Percentiles rank a stretch among this genome's conserved stretches.
Evolutionary conservation across 352 stramenopile species (phyloP).

Genomic region (Thalassiosira livingstoniorum): DNA sequence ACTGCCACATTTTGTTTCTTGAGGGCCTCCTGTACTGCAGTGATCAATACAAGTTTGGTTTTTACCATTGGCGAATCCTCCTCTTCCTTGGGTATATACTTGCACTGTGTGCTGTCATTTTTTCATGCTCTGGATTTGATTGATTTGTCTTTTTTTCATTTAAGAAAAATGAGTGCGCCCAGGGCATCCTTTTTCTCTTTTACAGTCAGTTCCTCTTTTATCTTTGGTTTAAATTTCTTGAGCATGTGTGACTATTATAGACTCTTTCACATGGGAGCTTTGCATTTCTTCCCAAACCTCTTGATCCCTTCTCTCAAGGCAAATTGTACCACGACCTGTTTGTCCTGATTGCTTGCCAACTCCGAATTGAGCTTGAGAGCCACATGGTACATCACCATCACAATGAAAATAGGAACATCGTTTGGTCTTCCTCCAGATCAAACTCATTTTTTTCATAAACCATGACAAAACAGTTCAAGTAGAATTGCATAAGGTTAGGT

Average conservation of each 20-base stretch:
- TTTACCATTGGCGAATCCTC: constrained; percentile 2
- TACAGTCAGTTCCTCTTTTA: too few relatives aligned
- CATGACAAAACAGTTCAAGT: too few relatives aligned
- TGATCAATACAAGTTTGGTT: constrained; percentile 1
- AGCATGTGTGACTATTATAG: background rate
- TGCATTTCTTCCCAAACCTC: background rate
- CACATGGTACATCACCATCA: too few relatives aligned
- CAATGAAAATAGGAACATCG: too few relatives aligned
- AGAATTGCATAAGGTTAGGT: too few relatives aligned
- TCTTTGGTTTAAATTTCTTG: background rate
- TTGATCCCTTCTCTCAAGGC: background rate
- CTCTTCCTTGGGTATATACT: constrained; percentile 21
- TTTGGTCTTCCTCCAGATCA: too few relatives aligned
- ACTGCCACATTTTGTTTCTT: constrained; percentile 2
- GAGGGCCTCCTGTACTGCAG: background rate
- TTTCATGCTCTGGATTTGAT: constrained; percentile 9
- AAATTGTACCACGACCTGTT: background rate
- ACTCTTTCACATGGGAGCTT: background rate
- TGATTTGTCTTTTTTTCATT: background rate
- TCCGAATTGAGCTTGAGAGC: background rate
- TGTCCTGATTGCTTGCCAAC: background rate
- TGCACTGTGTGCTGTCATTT: background rate
- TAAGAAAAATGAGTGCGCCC: background rate
- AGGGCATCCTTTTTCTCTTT: background rate
- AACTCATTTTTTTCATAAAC: too few relatives aligned